Evolutionary conservation across 1,284 basidiomycete species (phyloP), one percentile per base, ranked within the genome.

Genomic region (Ganoderma leucocontextum): DNA sequence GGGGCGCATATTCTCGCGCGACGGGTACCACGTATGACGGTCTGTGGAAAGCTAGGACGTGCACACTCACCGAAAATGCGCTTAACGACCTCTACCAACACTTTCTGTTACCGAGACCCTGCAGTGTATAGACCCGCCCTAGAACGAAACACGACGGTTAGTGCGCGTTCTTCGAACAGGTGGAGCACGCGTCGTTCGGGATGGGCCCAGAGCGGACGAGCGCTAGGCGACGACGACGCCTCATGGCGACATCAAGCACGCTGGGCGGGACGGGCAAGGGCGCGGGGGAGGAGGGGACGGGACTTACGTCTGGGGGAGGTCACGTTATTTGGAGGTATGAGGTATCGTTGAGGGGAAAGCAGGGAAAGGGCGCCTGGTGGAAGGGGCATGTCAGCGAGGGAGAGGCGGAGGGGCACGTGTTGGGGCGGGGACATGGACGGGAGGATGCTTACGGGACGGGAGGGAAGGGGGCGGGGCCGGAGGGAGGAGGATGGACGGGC

Each of bases 301-400:
- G 25, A 67, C 70, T 63, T 33, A 70, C 70, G 47, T 58, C 47
- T 15, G 61, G 41, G 59, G 41, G 62, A 42, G 53, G 63, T 70
- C 70, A 70, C 70, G 70, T 70, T 70, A 70, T 67, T 63, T 62
- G 62, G 65, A 47, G 42, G 36, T 39, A 39, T 22, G 65, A 47
- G 42, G 36, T 39, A 44, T 22, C 41, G 52, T 22, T 41, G 39
- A 49, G 62, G 22, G 55, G 55, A 55, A 55, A 55, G 8, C 29
- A 35, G 13, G 13, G 52, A 22, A 60, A 59, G 61, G 64, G 66
- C 70, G 66, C 52, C 70, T 70, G 64, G 44, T 4, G 49, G 39
- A n/a, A 41, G 52, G 60, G 49, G 53, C 70, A 64, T 70, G 66
- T 68, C 64, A 68, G 70, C 62, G 39, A 60, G 65, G 55, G 5